Evolutionary conservation across 305 asterid species (phyloP), one percentile per base, ranked within the genome.

Genomic region (Petunia hybrid): DNA sequence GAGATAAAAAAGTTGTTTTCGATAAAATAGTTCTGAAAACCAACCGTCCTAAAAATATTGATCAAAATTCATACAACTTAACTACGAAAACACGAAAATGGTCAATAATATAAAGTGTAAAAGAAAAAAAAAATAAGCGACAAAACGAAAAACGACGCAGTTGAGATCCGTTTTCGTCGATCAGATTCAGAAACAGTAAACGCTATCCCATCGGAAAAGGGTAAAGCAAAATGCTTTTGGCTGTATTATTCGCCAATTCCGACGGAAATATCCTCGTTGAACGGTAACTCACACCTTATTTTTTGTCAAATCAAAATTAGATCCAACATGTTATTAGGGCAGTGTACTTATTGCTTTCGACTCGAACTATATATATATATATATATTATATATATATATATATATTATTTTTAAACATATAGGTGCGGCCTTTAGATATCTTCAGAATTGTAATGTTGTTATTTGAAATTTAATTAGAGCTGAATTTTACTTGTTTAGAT

Each of bases 241-340:
- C 98, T 9, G 94, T 93, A 35, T 81, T 93, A 89, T 89, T 93
- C 80, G 97, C 99, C 82, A 95, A 95, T 55, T 95, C 97, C 81
- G 97, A 93, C 81, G 99, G 99, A 79, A 93, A 95, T 80, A 90
- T 95, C 87, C 99, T 95, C 71, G 97, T 93, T 43, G 97, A 95
- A 87, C 97, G 98, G 98, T 95, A 86, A 78, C 5, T 8, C 76
- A 69, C 68, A 31, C 2, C 81, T 61, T 71, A 41, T 77, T 12
- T n/a, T 60, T 46, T 6, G 35, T 22, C 31, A 22, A 22, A 22
- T 22, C 31, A 22, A 22, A 22, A 22, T 22, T 0, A 22, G 31
- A 22, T 22, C 31, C 31, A 22, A 22, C 31, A 22, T n/a, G n/a
- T n/a, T n/a, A n/a, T n/a, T n/a, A n/a, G n/a, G n/a, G n/a, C n/a